Conservation (phyloP, 805 yeast genomes). For the Lipomyces yamadae region DNA sequence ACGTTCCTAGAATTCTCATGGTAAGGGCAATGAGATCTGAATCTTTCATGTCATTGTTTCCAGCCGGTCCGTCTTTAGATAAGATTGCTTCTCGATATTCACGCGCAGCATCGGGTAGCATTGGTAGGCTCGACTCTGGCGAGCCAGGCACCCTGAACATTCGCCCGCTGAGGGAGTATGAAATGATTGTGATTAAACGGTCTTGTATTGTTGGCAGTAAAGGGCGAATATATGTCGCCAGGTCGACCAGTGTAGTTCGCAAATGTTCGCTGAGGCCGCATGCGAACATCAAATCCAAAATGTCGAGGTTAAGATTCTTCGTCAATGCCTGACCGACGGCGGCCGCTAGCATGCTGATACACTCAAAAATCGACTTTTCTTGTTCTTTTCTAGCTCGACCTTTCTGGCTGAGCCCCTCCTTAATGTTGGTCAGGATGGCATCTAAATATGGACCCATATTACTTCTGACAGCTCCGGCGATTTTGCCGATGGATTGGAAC, state of each 20-base stretch:
- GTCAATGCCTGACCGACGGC: slow-evolving; percentile 94
- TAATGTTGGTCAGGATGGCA: slow-evolving; percentile 78
- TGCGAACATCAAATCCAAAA: slow-evolving; percentile 75
- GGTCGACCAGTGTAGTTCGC: slow-evolving; percentile 71
- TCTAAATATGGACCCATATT: slow-evolving; percentile 87
- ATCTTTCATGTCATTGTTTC: slow-evolving; percentile 53
- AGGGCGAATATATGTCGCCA: slow-evolving; percentile 78
- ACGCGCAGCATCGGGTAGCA: slow-evolving; percentile 60
- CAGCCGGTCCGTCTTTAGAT: slow-evolving; percentile 64
- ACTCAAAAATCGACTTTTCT: slow-evolving; percentile 85
- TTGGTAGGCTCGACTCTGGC: slow-evolving; percentile 59
- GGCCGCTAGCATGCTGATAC: slow-evolving; percentile 80
- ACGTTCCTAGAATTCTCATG: slow-evolving; percentile 71
- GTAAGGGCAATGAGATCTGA: slow-evolving; percentile 71
- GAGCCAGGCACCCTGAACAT: slow-evolving; percentile 84
- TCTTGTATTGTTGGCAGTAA: slow-evolving; percentile 73
- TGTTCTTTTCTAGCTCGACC: slow-evolving; percentile 67
- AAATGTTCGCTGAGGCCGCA: slow-evolving; percentile 85
- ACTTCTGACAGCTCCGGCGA: slow-evolving; percentile 75
- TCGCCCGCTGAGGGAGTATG: slow-evolving; percentile 79
- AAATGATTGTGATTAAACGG: slow-evolving; percentile 69
- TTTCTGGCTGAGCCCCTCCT: slow-evolving; percentile 74
- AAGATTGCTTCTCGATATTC: slow-evolving; percentile 78
- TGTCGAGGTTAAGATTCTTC: slow-evolving; percentile 80
- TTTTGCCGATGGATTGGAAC: slow-evolving; percentile 79